A percentile compares a stretch with the other conserved stretches of the same genome.
Evolutionary conservation across 768 basidiomycete species (phyloP).

Genomic region (Amanita thiersii): DNA sequence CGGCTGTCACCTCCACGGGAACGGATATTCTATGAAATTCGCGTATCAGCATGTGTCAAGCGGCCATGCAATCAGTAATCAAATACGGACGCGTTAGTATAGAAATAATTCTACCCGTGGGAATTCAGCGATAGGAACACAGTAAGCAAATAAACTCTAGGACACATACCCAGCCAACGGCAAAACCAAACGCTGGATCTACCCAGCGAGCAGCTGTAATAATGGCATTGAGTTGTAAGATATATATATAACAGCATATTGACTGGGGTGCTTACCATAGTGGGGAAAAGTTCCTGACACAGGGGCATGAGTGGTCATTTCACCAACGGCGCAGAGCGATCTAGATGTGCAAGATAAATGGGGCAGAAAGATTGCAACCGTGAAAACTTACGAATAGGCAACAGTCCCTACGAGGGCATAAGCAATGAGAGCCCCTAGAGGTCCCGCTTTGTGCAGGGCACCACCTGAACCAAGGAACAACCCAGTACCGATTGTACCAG

Average conservation of each 20-base stretch:
- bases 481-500: conserved; percentile 70
- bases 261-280: conserved; percentile 53
- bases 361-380: not conserved
- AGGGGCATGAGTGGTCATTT: conserved; percentile 77
- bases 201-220: conserved; percentile 44
- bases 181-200: conserved; percentile 51
- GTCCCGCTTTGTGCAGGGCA: conserved; percentile 53
- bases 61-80: not conserved
- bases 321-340: conserved; percentile 59
- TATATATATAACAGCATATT: not conserved
- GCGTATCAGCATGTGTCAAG: not conserved
- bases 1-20: conserved; percentile 71
- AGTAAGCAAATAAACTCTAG: not conserved
- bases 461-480: conserved; percentile 66
- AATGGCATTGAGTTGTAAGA: not conserved
- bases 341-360: conserved; percentile 17
- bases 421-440: conserved; percentile 57
- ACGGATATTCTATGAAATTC: conserved; percentile 38
- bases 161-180: conserved; percentile 47
- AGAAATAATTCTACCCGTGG: conserved; percentile 30
- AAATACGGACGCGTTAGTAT: conserved; percentile 28
- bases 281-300: conserved; percentile 75
- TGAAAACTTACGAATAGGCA: conserved; percentile 45
- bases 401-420: conserved; percentile 59
- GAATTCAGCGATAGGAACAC: not conserved